Evolutionary conservation across 176 grass and related monocot genomes (phyloP), one percentile per base, ranked within the genome.

Genomic region (Hyparrhenia diplandra): DNA sequence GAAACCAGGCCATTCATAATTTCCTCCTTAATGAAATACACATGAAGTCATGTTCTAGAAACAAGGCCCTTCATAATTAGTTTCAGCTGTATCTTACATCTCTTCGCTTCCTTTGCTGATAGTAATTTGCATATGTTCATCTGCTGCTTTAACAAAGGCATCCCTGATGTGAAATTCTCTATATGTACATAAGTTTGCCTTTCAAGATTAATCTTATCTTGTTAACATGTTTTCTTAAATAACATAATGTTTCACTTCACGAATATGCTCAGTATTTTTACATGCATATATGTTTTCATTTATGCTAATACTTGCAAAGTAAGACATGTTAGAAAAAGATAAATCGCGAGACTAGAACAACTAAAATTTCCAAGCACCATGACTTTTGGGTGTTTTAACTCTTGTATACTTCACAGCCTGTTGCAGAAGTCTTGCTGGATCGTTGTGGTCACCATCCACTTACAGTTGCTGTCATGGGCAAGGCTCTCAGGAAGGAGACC

Each of bases 381-480:
- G 71, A 0, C 1, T 64, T 87, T 49, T 74, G 0, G 16, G 45
- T 45, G 25, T 25, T 25, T 75, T 70, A 79, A 69, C 25, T 63
- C 69, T 39, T 45, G 1, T 67, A 57, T 82, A 71, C 34, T 75
- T 52, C 42, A 32, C 67, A 94, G 92, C 30, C 64, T 73, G 74
- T 77, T 82, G 81, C 89, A 85, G 82, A 89, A 4, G 69, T 37
- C 29, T 77, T 94, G 78, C 74, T 94, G 45, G 89, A 94, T 4
- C 70, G 89, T 32, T 87, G 89, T 63, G 92, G 92, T 30, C 92
- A 94, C 45, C 87, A 94, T 75, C 92, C 92, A 62, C 92, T 94
- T 75, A 94, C 92, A 46, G 89, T 94, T 84, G 92, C 92, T 40
- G 92, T 94, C 78, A 85, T 94, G 87, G 89, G 89, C 46, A 92